These are phyloP conservation scores for Arabidopsis arenosa DNA, from an alignment of 345 rosid genomes.

Conservation along the genomic window DNA sequence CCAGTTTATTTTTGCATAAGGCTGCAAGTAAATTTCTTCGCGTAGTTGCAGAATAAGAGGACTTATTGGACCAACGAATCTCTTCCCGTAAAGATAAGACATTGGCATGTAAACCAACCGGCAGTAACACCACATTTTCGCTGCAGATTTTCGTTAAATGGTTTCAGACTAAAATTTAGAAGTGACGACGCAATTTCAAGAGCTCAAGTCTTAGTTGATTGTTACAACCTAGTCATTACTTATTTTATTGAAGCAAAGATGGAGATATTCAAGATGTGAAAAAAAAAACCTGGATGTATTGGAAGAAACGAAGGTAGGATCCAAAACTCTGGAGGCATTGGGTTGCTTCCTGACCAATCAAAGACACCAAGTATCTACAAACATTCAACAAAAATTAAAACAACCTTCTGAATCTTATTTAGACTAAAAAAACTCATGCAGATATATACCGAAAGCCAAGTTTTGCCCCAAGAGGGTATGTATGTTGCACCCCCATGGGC, in stretches of 20 bases:
- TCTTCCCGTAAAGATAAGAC: conserved; percentile 71
- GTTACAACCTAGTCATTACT: background rate
- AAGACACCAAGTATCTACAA: conserved; percentile 53
- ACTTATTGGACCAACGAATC: conserved; percentile 63
- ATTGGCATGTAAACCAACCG: conserved; percentile 74
- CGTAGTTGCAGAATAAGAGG: conserved; percentile 57
- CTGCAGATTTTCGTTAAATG: conserved; percentile 41
- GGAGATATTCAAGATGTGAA: background rate
- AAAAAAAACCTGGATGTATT: conserved; percentile 57
- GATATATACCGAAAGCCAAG: conserved; percentile 54
- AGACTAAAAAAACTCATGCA: background rate
- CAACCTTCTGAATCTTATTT: background rate
- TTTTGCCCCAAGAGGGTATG: conserved; percentile 60
- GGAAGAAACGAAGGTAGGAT: conserved; percentile 61
- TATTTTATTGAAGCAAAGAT: background rate
- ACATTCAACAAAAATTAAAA: conserved; percentile 14
- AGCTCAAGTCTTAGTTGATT: conserved; percentile 7
- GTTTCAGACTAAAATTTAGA: conserved; percentile 4
- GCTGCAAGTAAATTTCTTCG: conserved; percentile 57
- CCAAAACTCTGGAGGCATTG: conserved; percentile 83
- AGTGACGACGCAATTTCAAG: conserved; percentile 4
- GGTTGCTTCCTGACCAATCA: conserved; percentile 68
- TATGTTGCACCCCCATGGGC: conserved; percentile 53
- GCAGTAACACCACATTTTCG: conserved; percentile 69
- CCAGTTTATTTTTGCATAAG: conserved; percentile 63